Conservation (phyloP, 164 flowering plant species). For the Dillenia turbinata region DNA sequence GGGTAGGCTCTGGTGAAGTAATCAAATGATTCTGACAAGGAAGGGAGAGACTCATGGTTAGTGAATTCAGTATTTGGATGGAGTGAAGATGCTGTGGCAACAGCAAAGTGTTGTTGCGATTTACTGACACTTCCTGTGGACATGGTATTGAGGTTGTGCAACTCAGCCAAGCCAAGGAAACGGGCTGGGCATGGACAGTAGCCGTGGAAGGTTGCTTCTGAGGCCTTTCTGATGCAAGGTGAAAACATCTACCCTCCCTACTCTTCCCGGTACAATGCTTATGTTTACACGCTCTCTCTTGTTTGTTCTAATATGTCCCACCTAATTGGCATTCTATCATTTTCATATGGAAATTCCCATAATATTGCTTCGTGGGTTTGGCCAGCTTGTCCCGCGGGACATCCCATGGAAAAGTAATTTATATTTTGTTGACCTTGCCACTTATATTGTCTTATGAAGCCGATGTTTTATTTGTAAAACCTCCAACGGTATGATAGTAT, state of each 20-base stretch:
- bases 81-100: constrained; percentile 43
- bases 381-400: constrained; percentile 17
- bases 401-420: constrained; percentile 13
- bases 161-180: constrained; percentile 24
- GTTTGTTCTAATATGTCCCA: not conserved
- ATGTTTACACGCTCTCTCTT: not conserved
- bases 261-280: not conserved
- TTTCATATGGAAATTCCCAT: not conserved
- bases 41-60: constrained; percentile 79
- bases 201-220: constrained; percentile 44
- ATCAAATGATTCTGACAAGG: constrained; percentile 49
- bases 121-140: constrained; percentile 25
- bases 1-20: constrained; percentile 59
- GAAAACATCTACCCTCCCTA: constrained; percentile 37
- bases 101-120: constrained; percentile 44
- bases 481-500: no score
- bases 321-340: not conserved
- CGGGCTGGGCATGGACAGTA: constrained; percentile 43
- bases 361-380: not conserved
- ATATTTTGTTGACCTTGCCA: constrained; percentile 7
- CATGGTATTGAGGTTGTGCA: constrained; percentile 15
- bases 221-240: constrained; percentile 39
- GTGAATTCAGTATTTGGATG: constrained; percentile 66
- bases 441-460: not conserved
- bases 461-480: no score